Percentiles rank a stretch among this genome's conserved stretches.
phyloP scores from a whole-genome alignment of 257 asterid genomes.

The Solanum pennellii region DNA sequence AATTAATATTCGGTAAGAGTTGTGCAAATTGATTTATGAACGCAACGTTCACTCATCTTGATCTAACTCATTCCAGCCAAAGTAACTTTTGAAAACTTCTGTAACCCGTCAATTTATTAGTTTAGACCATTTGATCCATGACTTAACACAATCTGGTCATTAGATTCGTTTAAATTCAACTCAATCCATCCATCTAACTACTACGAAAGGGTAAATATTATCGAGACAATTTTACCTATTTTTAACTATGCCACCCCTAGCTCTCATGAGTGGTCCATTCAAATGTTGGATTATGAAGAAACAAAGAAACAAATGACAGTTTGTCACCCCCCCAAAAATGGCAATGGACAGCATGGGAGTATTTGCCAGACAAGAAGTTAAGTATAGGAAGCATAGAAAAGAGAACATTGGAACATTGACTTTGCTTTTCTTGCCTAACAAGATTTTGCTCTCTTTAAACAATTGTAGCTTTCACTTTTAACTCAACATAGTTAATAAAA shows the following conservation, averaged over 20 bases:
- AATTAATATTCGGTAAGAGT: neutral
- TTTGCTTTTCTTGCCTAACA: conserved; percentile 41
- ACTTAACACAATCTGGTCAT: no score
- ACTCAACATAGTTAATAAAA: neutral
- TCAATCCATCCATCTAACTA: no score
- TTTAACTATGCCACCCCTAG: neutral
- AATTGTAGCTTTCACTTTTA: neutral
- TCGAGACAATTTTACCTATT: neutral
- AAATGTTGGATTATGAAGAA: neutral
- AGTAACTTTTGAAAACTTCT: neutral
- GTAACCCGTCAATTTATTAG: neutral
- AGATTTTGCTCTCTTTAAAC: conserved; percentile 7
- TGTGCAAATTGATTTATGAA: neutral
- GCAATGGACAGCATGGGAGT: neutral
- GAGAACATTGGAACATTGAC: neutral
- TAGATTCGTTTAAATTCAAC: neutral
- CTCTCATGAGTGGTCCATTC: neutral
- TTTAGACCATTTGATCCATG: neutral
- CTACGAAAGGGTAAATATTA: rapidly evolving
- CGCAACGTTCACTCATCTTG: neutral
- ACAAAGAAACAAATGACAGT: neutral
- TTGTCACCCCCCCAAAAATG: neutral
- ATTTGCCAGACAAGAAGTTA: neutral
- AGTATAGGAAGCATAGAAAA: neutral
- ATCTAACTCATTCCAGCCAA: neutral